Base-by-base conservation (phyloP, 2,329 filamentous ascomycete species). In the Fusarium subtropicale region DNA sequence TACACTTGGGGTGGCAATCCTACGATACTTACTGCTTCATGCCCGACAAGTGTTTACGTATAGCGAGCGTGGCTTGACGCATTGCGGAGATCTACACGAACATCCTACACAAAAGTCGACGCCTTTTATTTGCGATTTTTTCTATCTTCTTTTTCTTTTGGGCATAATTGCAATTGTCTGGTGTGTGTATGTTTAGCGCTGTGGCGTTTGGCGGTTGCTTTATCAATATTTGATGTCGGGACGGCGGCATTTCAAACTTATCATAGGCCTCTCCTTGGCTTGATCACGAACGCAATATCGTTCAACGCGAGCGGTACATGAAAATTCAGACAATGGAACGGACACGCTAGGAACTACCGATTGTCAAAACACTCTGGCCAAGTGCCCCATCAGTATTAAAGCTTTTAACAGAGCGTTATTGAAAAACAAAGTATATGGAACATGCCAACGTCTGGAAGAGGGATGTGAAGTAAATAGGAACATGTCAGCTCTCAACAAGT, bases 121-220 rank as follows among this genome's bases (percentile, higher is more conserved):
- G 33, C 36, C 48, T 57, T 54, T 62, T 50, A 41, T 28, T 41
- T 38, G 56, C 61, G n/a, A 71, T 41, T 56, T 60, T 60, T 38
- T 38, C 6, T 20, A 12, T 38, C 34, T n/a, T 8, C 34, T 20
- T 39, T 13, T 47, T 33, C 20, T 39, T 22, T 47, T 33, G 31
- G 54, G 50, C 58, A 60, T 56, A 45, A 26, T 50, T 60, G 16
- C 22, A 18, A 44, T 54, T 20, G 41, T 28, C 38, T 22, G 26
- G 22, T 54, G n/a, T 69, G 47, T 69, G 51, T 64, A 46, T 60
- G 54, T 54, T 67, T 71, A 67, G 70, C 70, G 64, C 39, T 20
- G 22, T 52, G 67, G 62, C 48, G 71, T 72, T 72, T 31, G 46
- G 58, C 38, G 67, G 56, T 56, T 58, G 70, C 50, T 53, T 57